Evolutionary conservation across 1,284 basidiomycete genomes (phyloP).

Genomic region (Tremellales sp.): DNA sequence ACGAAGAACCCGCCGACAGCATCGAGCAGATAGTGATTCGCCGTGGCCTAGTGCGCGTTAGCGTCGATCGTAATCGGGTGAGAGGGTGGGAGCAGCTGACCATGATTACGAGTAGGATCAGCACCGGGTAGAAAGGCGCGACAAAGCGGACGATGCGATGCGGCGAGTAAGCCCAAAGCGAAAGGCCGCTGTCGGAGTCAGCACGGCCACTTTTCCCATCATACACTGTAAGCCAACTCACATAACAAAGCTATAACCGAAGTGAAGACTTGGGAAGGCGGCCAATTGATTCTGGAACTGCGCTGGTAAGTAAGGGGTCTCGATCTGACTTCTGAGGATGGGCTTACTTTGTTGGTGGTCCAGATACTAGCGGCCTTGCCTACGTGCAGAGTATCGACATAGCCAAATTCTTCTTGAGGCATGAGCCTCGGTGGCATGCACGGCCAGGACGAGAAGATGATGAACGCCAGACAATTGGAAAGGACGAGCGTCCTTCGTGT

Average conservation of each 20-base stretch:
- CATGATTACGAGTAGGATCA: conserved; percentile 46
- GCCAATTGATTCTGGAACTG: conserved; percentile 44
- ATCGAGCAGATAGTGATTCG: conserved; percentile 47
- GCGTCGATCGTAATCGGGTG: too few relatives aligned
- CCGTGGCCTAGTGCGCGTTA: conserved; percentile 25
- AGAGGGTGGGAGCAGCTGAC: not conserved
- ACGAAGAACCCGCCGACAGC: conserved; percentile 44
- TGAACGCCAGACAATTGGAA: conserved; percentile 44
- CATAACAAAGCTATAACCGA: conserved; percentile 40
- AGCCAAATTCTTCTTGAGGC: conserved; percentile 32
- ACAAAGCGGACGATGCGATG: conserved; percentile 21
- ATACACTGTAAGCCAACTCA: conserved; percentile 9
- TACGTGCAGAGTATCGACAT: conserved; percentile 3
- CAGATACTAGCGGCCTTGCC: conserved; percentile 10
- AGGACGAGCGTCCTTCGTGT: conserved; percentile 42
- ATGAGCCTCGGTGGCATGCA: conserved; percentile 47
- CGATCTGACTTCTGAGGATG: not conserved
- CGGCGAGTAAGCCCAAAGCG: conserved; percentile 38
- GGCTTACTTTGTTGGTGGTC: conserved; percentile 36
- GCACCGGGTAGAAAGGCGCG: conserved; percentile 32
- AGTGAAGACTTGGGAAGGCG: conserved; percentile 35
- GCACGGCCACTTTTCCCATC: not conserved
- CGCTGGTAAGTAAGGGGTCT: not conserved
- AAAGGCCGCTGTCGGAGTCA: conserved; percentile 27
- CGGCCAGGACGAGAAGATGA: conserved; percentile 47